Conservation (phyloP, 306 rosid species). For the Cicer cuneatum region DNA sequence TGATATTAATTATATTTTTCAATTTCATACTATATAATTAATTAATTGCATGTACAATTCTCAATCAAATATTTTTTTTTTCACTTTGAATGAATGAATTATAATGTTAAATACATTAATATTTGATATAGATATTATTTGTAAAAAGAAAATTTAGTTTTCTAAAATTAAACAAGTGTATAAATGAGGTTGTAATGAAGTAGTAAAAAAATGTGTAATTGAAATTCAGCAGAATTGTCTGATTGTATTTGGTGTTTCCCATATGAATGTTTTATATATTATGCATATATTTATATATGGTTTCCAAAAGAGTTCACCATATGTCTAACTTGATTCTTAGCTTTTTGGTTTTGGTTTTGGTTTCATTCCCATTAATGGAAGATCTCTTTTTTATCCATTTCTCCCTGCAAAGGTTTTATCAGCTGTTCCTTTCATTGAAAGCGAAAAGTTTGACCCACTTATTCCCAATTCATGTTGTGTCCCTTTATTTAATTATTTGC, state of each 20-base stretch:
- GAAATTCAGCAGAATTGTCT: slow-evolving; percentile 51
- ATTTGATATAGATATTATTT: no score
- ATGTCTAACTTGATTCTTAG: slow-evolving; percentile 56
- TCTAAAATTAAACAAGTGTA: no score
- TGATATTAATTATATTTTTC: no score
- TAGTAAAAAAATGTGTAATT: slow-evolving; percentile 38
- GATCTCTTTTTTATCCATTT: slow-evolving; percentile 76
- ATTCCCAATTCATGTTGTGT: slow-evolving; percentile 39
- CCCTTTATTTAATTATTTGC: slow-evolving; percentile 40
- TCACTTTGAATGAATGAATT: no score
- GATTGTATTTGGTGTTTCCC: slow-evolving; percentile 43
- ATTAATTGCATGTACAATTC: no score
- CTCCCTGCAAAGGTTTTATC: slow-evolving; percentile 68
- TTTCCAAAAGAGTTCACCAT: slow-evolving; percentile 50
- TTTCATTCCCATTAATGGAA: slow-evolving; percentile 68
- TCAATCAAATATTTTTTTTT: no score
- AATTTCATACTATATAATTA: no score
- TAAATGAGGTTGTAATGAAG: no score
- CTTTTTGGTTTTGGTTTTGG: slow-evolving; percentile 68
- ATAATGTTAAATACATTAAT: no score
- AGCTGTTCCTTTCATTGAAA: slow-evolving; percentile 86
- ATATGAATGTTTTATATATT: slow-evolving; percentile 34
- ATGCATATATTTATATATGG: slow-evolving; percentile 38
- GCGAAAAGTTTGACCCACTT: slow-evolving; percentile 79
- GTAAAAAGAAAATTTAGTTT: no score